Percentiles rank a stretch among this genome's conserved stretches.
Evolutionary conservation across 169 alveolate genomes (phyloP).

Genomic region (Plasmodium ovale): DNA sequence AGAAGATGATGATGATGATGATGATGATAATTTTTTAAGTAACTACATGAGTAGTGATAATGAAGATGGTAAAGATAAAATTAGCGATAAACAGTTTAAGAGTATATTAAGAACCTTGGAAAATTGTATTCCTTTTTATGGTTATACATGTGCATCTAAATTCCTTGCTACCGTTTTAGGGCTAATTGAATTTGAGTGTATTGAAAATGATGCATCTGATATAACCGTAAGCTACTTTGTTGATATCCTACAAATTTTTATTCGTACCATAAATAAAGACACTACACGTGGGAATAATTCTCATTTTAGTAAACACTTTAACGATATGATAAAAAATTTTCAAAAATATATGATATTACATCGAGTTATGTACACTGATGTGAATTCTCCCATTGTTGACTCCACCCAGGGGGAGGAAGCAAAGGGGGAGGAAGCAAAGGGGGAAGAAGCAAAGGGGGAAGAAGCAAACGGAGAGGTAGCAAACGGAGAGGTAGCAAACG

Average conservation of each 20-base stretch:
- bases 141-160: constrained; percentile 15
- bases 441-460: background rate
- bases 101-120: constrained; percentile 21
- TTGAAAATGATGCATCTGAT: constrained; percentile 36
- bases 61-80: no score
- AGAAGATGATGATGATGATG: constrained; percentile 53
- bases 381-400: background rate
- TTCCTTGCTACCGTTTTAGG: constrained; percentile 41
- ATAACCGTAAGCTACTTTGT: constrained; percentile 26
- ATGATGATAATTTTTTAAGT: no score
- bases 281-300: background rate
- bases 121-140: constrained; percentile 53
- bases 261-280: constrained; percentile 28
- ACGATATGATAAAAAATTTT: constrained; percentile 5
- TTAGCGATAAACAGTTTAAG: constrained; percentile 34
- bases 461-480: background rate
- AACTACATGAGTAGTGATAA: no score
- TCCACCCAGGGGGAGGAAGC: background rate
- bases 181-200: constrained; percentile 47
- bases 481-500: background rate
- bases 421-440: background rate
- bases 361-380: background rate
- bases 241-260: constrained; percentile 22
- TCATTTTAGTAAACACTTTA: background rate
- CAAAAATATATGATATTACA: constrained; percentile 41